A percentile compares a stretch with the other conserved stretches of the same genome.
Evolutionary conservation across 1,284 basidiomycete genomes (phyloP).

Genomic region (Polyporus tsugae): DNA sequence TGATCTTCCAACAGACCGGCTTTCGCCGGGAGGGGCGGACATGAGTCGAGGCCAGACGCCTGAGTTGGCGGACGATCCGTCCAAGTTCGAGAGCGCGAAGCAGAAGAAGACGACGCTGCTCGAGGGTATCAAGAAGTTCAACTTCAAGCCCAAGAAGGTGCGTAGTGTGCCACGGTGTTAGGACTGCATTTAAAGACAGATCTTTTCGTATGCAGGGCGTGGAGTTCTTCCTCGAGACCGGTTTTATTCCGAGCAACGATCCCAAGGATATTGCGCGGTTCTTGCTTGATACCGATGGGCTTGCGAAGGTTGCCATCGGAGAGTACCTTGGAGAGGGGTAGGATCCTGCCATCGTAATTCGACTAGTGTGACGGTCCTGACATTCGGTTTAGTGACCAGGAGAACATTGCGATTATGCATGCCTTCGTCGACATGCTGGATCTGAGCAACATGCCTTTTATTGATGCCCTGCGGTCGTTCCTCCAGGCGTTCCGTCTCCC

Average conservation of each 20-base stretch:
- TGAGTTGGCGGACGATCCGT: slow-evolving; percentile 88
- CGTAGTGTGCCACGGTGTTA: neutral
- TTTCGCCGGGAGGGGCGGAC: slow-evolving; percentile 59
- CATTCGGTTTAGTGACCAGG: slow-evolving; percentile 69
- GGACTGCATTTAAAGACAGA: neutral
- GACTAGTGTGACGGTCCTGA: slow-evolving; percentile 27
- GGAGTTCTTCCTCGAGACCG: slow-evolving; percentile 88
- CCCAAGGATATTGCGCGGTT: slow-evolving; percentile 90
- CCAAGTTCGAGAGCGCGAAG: slow-evolving; percentile 94
- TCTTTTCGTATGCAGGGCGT: slow-evolving; percentile 67
- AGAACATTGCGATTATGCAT: slow-evolving; percentile 94
- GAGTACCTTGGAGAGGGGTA: slow-evolving; percentile 98
- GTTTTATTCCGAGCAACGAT: slow-evolving; percentile 83
- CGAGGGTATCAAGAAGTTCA: slow-evolving; percentile 98
- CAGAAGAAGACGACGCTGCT: slow-evolving; percentile 95
- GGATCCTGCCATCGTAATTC: slow-evolving; percentile 39
- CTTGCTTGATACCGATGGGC: slow-evolving; percentile 89
- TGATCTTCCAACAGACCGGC: slow-evolving; percentile 58
- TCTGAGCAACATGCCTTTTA: slow-evolving; percentile 82
- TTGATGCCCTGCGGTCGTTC: slow-evolving; percentile 88
- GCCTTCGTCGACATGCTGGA: slow-evolving; percentile 94
- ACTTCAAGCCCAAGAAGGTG: slow-evolving; percentile 96
- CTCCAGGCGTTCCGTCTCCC: slow-evolving; percentile 95
- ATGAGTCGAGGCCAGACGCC: slow-evolving; percentile 73
- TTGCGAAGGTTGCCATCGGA: slow-evolving; percentile 96